Percentiles rank a stretch among this genome's conserved stretches.
Evolutionary conservation across 1,139 yeast species (phyloP).

Genomic region (Blastobotrys raffinosifermentans): DNA sequence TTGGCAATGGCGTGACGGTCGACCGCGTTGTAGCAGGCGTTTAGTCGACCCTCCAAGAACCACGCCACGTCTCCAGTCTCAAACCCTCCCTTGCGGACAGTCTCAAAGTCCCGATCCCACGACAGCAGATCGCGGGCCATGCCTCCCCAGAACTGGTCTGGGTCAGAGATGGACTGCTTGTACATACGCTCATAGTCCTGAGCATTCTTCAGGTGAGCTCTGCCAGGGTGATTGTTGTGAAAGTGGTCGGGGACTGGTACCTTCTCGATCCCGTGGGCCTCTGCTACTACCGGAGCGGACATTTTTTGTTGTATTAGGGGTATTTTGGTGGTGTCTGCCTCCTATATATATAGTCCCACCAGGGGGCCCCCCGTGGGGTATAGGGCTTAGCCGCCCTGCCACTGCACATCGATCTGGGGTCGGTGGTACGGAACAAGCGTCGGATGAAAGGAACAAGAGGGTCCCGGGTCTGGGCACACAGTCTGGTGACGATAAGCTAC

Average conservation of each 20-base stretch:
- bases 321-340: slow-evolving; percentile 1
- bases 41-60: slow-evolving; percentile 89
- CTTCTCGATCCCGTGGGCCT: slow-evolving; percentile 27
- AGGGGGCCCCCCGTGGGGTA: background rate
- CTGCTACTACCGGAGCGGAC: slow-evolving; percentile 21
- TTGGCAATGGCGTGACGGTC: slow-evolving; percentile 87
- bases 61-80: slow-evolving; percentile 79
- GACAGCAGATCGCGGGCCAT: slow-evolving; percentile 68
- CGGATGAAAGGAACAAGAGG: background rate
- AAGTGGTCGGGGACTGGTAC: slow-evolving; percentile 54
- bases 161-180: slow-evolving; percentile 70
- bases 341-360: slow-evolving; percentile 2
- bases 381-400: background rate
- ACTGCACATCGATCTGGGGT: too few relatives aligned
- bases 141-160: slow-evolving; percentile 77
- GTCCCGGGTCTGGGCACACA: background rate
- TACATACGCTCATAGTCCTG: slow-evolving; percentile 70
- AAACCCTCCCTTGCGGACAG: slow-evolving; percentile 63
- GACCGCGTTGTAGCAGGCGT: slow-evolving; percentile 91
- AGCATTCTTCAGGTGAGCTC: slow-evolving; percentile 38
- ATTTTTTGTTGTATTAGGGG: too few relatives aligned
- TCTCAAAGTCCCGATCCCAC: slow-evolving; percentile 80
- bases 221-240: slow-evolving; percentile 30
- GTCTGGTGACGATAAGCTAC: too few relatives aligned
- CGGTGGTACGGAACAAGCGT: background rate